phyloP scores from a whole-genome alignment of 2,329 filamentous ascomycete genomes.

The Ceratocystis destructans region DNA sequence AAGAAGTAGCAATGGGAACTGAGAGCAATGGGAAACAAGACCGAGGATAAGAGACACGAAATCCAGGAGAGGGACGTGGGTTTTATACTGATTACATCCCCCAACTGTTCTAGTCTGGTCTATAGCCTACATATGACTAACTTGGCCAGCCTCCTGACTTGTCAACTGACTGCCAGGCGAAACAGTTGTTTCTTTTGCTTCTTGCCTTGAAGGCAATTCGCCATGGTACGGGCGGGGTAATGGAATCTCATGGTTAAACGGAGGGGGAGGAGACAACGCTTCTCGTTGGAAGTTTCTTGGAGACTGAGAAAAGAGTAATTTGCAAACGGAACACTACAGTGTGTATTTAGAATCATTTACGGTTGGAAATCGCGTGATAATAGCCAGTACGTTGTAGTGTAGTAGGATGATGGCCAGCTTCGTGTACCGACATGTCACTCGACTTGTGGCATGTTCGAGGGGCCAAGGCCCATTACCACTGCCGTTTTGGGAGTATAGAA shows the following conservation, averaged over 20 bases:
- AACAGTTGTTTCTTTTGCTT: background rate
- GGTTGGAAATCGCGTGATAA: conserved; percentile 2
- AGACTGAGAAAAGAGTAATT: background rate
- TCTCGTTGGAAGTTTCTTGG: background rate
- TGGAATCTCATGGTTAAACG: background rate
- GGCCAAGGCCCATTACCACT: background rate
- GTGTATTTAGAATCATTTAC: background rate
- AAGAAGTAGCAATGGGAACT: background rate
- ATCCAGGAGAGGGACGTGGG: background rate
- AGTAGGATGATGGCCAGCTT: conserved; percentile 2
- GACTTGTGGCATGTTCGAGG: conserved; percentile 5
- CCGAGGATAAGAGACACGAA: background rate
- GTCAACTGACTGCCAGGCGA: background rate
- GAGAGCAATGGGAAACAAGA: background rate
- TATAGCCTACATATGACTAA: conserved; percentile 1
- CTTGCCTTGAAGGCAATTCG: background rate
- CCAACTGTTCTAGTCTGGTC: background rate
- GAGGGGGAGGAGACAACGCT: background rate
- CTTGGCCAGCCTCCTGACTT: background rate
- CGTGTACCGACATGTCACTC: conserved; percentile 3
- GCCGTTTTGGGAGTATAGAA: background rate
- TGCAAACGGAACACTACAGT: conserved; percentile 1
- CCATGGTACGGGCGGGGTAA: background rate
- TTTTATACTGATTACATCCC: conserved; percentile 2
- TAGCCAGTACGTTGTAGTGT: background rate